Percentiles rank a stretch among this genome's conserved stretches.
phyloP scores from a whole-genome alignment of 108 stramenopile genomes.

The Cyclotella baltica region DNA sequence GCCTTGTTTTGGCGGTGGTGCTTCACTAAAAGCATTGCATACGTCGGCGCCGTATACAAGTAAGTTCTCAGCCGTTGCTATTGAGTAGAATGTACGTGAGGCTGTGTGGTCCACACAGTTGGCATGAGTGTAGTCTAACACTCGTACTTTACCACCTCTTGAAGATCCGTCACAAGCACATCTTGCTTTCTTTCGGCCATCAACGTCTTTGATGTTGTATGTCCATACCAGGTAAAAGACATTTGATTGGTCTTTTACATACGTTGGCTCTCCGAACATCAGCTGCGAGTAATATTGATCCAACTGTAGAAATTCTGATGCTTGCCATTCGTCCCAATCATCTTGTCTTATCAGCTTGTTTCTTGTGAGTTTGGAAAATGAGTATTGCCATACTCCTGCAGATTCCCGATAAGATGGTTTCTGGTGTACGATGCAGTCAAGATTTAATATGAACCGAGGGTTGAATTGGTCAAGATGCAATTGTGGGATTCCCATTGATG shows the following conservation, averaged over 20 bases:
- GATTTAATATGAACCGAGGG: no score
- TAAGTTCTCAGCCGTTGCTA: no score
- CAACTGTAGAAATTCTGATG: neutral
- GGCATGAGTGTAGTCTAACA: conserved; percentile 1
- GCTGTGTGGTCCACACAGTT: conserved; percentile 4
- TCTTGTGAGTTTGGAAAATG: neutral
- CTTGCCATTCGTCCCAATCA: conserved; percentile 2
- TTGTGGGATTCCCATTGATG: neutral
- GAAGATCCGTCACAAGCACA: neutral
- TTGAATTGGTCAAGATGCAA: no score
- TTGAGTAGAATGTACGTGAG: neutral
- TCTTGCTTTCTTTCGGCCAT: neutral
- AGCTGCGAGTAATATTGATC: neutral
- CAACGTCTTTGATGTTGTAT: neutral
- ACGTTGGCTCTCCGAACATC: neutral
- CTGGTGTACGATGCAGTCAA: neutral
- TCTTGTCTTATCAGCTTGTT: neutral
- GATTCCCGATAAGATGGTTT: neutral
- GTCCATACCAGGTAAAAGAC: neutral
- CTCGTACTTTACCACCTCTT: neutral
- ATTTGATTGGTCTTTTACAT: neutral
- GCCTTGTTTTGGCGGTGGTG: neutral
- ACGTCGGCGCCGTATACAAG: neutral
- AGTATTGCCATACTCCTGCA: neutral
- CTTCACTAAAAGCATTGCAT: neutral